These are phyloP conservation scores for Pelargonium fulgidum DNA, from an alignment of 441 rosid genomes.

Conservation along the genomic window DNA sequence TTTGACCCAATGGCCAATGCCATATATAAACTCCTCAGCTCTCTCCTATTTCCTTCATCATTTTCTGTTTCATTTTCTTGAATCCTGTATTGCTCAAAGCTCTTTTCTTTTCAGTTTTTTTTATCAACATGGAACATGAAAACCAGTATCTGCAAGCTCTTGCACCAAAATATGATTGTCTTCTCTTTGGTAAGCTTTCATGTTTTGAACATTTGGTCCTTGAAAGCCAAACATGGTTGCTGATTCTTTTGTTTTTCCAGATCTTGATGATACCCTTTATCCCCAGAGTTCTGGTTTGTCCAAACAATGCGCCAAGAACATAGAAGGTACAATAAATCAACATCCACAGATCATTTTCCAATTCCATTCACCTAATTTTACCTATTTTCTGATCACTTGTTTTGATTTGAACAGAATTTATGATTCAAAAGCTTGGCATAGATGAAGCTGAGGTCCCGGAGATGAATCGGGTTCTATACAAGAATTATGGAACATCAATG, in stretches of 20 bases:
- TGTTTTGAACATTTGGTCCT: background rate
- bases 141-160: slow-evolving; percentile 26
- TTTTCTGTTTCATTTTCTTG: background rate
- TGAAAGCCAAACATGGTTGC: background rate
- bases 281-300: slow-evolving; percentile 62
- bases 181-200: slow-evolving; percentile 61
- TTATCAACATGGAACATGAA: slow-evolving; percentile 37
- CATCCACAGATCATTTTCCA: background rate
- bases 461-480: slow-evolving; percentile 60
- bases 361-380: background rate
- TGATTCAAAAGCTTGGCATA: slow-evolving; percentile 57
- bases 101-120: background rate
- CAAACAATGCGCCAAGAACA: slow-evolving; percentile 45
- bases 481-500: slow-evolving; percentile 73
- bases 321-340: slow-evolving; percentile 38
- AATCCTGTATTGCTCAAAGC: background rate
- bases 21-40: background rate
- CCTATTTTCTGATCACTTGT: background rate
- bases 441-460: slow-evolving; percentile 49
- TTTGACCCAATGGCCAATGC: background rate
- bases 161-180: slow-evolving; percentile 57
- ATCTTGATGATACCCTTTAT: slow-evolving; percentile 88
- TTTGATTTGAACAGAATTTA: slow-evolving; percentile 34
- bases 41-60: background rate
- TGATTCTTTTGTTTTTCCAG: slow-evolving; percentile 29